Evolutionary conservation across 225 moss, liverwort and hornwort genomes (phyloP), one percentile per base, ranked within the genome.

Genomic region (Polytrichum formosum): DNA sequence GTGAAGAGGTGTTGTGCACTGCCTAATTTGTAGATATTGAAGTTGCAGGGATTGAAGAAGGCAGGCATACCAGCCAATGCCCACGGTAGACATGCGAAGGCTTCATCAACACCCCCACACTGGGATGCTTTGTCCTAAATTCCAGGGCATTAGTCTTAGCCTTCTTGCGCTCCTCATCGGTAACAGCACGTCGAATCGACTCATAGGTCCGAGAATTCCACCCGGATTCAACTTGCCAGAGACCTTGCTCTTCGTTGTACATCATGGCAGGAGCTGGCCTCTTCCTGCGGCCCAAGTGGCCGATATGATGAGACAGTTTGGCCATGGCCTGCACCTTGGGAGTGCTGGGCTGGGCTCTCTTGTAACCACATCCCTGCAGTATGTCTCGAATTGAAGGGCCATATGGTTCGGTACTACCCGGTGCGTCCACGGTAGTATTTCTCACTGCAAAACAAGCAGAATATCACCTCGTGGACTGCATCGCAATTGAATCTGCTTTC

Each of bases 1-100:
- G 46, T 10, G 46, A 46, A 46, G 46, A 46, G 46, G 46, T 46
- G 10, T 10, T 46, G 3, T 46, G 16, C 46, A 4, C 46, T 16
- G 3, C 3, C 13, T 46, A 46, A 46, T 46, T 46, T 8, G 4
- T 3, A 46, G 46, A 46, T 5, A 46, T 16, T 46, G 46, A 46
- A 46, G 46, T 16, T 46, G 4, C 10, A 2, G 46, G 46, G 37
- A 37, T 46, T 46, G 46, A 13, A 46, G 46, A 16, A 46, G 18
- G 18, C 2, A 19, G 8, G 53, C 20, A 65, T 85, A 85, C 85
- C 78, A 85, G 71, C 78, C 76, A 81, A 33, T 76, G 79, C 0
- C 76, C 81, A 13, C 74, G 81, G 76, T 85, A 85, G 26, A 85
- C 85, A 54, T 85, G 85, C 10, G 79, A 81, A 1, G 85, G 81